Conservation (phyloP, 2,329 filamentous ascomycete species). For the Decorospora gaudefroyi region DNA sequence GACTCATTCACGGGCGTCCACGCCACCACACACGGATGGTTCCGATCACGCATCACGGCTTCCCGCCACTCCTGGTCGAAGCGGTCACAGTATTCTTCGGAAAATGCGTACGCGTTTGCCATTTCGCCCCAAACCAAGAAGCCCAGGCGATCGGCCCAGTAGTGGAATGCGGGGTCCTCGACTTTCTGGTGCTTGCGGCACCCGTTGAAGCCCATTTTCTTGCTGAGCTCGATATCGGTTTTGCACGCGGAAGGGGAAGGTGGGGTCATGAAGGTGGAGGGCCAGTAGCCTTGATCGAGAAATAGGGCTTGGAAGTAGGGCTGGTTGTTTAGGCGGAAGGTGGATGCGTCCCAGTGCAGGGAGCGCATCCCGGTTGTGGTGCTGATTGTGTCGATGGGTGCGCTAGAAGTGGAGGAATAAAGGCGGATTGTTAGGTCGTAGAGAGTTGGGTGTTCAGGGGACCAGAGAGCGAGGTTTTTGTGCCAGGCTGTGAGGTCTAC, state of each 20-base stretch:
- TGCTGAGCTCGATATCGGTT: constrained; percentile 60
- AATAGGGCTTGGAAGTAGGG: constrained; percentile 65
- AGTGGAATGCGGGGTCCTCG: constrained; percentile 64
- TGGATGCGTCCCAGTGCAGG: constrained; percentile 63
- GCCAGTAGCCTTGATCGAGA: constrained; percentile 69
- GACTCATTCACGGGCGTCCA: constrained; percentile 70
- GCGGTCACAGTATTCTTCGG: constrained; percentile 60
- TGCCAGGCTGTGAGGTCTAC: constrained; percentile 53
- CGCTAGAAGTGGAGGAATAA: constrained; percentile 45
- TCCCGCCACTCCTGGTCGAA: constrained; percentile 69
- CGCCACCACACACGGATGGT: constrained; percentile 65
- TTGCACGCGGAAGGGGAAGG: constrained; percentile 55
- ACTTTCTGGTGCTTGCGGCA: constrained; percentile 69
- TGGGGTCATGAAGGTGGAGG: constrained; percentile 63
- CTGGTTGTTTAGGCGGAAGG: constrained; percentile 62
- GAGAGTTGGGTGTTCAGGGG: constrained; percentile 61
- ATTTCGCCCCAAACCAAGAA: constrained; percentile 69
- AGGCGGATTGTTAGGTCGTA: constrained; percentile 62
- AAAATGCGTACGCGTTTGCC: constrained; percentile 68
- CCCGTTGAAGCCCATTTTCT: constrained; percentile 67
- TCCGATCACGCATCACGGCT: constrained; percentile 66
- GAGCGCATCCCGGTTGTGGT: constrained; percentile 66
- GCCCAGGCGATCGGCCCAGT: constrained; percentile 65
- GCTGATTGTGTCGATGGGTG: constrained; percentile 59
- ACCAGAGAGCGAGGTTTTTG: constrained; percentile 65